Conservation (phyloP, 306 rosid species). For the Betula pendula region DNA sequence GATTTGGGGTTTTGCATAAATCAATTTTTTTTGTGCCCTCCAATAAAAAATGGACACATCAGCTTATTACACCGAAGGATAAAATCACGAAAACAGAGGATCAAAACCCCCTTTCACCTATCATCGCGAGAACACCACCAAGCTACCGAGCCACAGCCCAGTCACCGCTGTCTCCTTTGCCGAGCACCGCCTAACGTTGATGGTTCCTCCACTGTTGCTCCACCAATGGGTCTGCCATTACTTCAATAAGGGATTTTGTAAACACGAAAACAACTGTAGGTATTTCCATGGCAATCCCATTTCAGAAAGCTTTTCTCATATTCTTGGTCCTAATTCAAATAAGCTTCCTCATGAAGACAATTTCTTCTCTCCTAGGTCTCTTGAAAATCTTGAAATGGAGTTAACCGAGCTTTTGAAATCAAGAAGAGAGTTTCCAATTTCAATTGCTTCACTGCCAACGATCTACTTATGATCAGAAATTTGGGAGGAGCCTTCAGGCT, state of each 20-base stretch:
- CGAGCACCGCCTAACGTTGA: too few species aligned
- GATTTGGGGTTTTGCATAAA: too few species aligned
- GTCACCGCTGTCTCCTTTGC: too few species aligned
- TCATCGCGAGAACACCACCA: too few species aligned
- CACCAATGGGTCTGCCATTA: constrained; percentile 50
- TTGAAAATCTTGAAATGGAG: constrained; percentile 42
- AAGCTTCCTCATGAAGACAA: constrained; percentile 35
- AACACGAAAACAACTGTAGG: constrained; percentile 46
- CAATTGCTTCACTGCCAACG: constrained; percentile 51
- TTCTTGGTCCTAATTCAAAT: constrained; percentile 18
- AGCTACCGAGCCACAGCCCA: too few species aligned
- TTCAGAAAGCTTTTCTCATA: constrained; percentile 30
- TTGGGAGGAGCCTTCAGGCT: constrained; percentile 47
- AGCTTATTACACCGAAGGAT: too few species aligned
- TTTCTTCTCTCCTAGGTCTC: constrained; percentile 30
- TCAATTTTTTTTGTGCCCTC: too few species aligned
- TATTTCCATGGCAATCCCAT: constrained; percentile 40
- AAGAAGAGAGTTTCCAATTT: constrained; percentile 40
- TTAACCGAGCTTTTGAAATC: constrained; percentile 48
- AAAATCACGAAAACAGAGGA: too few species aligned
- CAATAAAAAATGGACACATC: too few species aligned
- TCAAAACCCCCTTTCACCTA: too few species aligned
- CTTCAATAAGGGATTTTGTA: constrained; percentile 54
- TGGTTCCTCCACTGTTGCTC: too few species aligned
- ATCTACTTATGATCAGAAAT: constrained; percentile 39